Evolutionary conservation across 768 basidiomycete species (phyloP).

Genomic region (Daedalea quercina): DNA sequence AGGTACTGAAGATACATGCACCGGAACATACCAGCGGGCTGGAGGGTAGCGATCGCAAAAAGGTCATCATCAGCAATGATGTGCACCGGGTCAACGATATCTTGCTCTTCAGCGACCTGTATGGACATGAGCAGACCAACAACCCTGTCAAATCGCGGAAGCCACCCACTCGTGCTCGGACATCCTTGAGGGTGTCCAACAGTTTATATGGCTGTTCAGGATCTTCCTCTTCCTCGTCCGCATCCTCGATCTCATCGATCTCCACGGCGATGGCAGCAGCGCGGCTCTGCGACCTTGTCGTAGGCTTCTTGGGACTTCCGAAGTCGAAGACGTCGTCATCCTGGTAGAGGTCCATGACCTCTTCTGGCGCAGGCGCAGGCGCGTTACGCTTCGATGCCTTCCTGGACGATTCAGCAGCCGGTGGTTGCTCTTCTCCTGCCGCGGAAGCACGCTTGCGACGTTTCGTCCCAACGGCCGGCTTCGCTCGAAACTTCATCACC

Average conservation of each 20-base stretch:
- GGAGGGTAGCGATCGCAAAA: not conserved
- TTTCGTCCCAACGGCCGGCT: constrained; percentile 1
- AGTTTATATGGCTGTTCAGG: not conserved
- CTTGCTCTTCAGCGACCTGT: not conserved
- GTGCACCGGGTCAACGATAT: not conserved
- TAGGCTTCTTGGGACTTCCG: not conserved
- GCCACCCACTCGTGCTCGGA: not conserved
- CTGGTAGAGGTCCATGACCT: constrained; percentile 1
- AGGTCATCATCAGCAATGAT: not conserved
- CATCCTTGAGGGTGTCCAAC: not conserved
- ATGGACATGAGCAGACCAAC: not conserved
- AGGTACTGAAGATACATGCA: not conserved
- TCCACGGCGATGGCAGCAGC: not conserved
- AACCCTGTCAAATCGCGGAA: not conserved
- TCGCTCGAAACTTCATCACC: not conserved
- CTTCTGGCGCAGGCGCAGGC: not conserved
- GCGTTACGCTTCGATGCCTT: constrained; percentile 1
- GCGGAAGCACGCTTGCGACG: not conserved
- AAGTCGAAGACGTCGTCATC: constrained; percentile 7
- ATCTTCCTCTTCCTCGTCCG: constrained; percentile 2
- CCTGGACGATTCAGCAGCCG: not conserved
- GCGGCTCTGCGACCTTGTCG: not conserved
- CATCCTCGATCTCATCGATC: constrained; percentile 10
- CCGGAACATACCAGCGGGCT: not conserved
- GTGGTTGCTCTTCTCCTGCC: not conserved